A percentile compares a stretch with the other conserved stretches of the same genome.
These are phyloP conservation scores for Arthrobotrys musiformis DNA, from an alignment of 2,329 filamentous ascomycete genomes.

Conservation along the genomic window DNA sequence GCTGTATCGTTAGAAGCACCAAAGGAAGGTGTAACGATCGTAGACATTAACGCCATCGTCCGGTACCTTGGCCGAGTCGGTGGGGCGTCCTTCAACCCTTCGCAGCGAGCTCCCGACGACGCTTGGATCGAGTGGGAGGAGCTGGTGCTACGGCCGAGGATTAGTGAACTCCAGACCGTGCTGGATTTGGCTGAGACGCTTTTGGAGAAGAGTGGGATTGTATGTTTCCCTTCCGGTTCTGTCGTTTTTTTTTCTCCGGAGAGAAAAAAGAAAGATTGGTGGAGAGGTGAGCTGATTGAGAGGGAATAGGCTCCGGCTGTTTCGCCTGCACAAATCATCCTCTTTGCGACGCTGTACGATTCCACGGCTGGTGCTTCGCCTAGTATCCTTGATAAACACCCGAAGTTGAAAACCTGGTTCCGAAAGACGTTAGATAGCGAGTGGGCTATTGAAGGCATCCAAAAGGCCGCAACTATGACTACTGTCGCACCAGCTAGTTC, in stretches of 20 bases:
- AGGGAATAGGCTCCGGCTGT: slow-evolving; percentile 28
- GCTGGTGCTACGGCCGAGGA: slow-evolving; percentile 49
- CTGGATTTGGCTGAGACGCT: slow-evolving; percentile 42
- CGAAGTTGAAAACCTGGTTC: slow-evolving; percentile 58
- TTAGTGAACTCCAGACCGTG: slow-evolving; percentile 41
- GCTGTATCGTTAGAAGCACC: slow-evolving; percentile 58
- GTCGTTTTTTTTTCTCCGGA: not conserved
- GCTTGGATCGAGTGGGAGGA: slow-evolving; percentile 60
- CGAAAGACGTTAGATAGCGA: slow-evolving; percentile 53
- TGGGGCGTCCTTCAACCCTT: slow-evolving; percentile 56
- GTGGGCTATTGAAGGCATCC: slow-evolving; percentile 59
- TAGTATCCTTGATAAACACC: slow-evolving; percentile 45
- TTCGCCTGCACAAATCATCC: slow-evolving; percentile 58
- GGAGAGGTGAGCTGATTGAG: not conserved
- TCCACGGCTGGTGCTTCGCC: slow-evolving; percentile 53
- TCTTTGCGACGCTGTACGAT: slow-evolving; percentile 59
- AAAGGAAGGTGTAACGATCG: slow-evolving; percentile 57
- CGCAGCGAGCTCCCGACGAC: slow-evolving; percentile 56
- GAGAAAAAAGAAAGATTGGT: too few relatives aligned
- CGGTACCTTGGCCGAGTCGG: slow-evolving; percentile 58
- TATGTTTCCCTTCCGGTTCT: not conserved
- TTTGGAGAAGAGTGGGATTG: slow-evolving; percentile 21
- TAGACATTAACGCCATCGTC: slow-evolving; percentile 60
- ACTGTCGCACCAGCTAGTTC: slow-evolving; percentile 47
- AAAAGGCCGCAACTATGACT: slow-evolving; percentile 58